A percentile compares a stretch with the other conserved stretches of the same genome.
These are phyloP conservation scores for Colletotrichum liaoningense DNA, from an alignment of 2,329 filamentous ascomycete species.

Conservation along the genomic window DNA sequence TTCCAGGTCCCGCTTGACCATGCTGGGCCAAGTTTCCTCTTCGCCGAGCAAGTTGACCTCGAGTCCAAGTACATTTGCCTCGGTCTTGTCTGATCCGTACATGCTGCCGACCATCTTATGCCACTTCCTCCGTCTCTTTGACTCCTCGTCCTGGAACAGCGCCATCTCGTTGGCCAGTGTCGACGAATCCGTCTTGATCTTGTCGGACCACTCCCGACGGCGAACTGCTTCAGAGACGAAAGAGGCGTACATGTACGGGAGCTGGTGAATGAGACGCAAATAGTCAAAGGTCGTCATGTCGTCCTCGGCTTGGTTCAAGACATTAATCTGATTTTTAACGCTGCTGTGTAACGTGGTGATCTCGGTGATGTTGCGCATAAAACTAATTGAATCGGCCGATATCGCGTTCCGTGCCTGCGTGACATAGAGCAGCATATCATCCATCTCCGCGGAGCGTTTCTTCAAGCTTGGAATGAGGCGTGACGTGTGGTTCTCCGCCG, in stretches of 20 bases:
- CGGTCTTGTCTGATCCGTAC: constrained; percentile 73
- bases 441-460: constrained; percentile 69
- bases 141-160: constrained; percentile 90
- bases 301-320: constrained; percentile 78
- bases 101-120: constrained; percentile 84
- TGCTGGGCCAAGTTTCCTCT: constrained; percentile 82
- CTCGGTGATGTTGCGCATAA: constrained; percentile 85
- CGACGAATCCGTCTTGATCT: constrained; percentile 87
- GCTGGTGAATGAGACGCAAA: constrained; percentile 81
- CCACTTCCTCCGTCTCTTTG: constrained; percentile 90
- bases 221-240: constrained; percentile 88
- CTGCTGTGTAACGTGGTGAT: constrained; percentile 81
- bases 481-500: constrained; percentile 72
- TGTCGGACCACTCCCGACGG: constrained; percentile 90
- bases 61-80: constrained; percentile 78
- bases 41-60: constrained; percentile 88
- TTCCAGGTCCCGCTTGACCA: constrained; percentile 81
- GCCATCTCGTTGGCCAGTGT: constrained; percentile 94
- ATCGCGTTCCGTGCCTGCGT: constrained; percentile 76
- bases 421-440: constrained; percentile 67
- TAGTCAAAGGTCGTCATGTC: constrained; percentile 85
- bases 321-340: constrained; percentile 78
- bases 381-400: constrained; percentile 72
- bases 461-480: constrained; percentile 69
- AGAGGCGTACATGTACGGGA: constrained; percentile 91